Conservation (phyloP, 2,329 filamentous ascomycete species). For the Verticillium longisporum region DNA sequence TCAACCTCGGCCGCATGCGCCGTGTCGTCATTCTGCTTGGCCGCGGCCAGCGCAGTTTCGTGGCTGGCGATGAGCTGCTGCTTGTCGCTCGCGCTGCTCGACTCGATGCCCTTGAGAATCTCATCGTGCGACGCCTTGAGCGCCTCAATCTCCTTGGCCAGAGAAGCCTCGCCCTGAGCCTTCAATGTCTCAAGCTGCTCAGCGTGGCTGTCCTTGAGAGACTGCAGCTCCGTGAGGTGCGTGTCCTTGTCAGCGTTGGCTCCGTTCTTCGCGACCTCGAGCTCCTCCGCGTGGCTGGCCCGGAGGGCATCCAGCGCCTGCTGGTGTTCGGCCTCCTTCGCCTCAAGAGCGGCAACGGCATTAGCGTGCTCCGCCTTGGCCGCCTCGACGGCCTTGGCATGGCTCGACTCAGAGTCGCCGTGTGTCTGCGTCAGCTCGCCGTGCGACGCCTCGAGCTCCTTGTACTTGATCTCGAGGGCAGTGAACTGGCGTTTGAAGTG, state of each 20-base stretch:
- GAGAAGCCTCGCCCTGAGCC: slow-evolving; percentile 29
- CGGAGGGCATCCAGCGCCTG: slow-evolving; percentile 47
- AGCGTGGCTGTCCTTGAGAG: slow-evolving; percentile 47
- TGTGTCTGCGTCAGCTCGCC: slow-evolving; percentile 19
- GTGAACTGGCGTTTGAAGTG: slow-evolving; percentile 59
- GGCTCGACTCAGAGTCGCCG: slow-evolving; percentile 26
- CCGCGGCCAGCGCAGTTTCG: slow-evolving; percentile 20
- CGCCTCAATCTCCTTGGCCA: slow-evolving; percentile 32
- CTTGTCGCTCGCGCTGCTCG: slow-evolving; percentile 30
- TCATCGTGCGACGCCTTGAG: slow-evolving; percentile 37
- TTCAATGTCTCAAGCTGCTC: slow-evolving; percentile 39
- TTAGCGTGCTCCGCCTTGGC: slow-evolving; percentile 35
- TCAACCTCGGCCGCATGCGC: slow-evolving; percentile 28
- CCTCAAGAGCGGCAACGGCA: slow-evolving; percentile 38
- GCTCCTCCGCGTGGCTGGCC: slow-evolving; percentile 50
- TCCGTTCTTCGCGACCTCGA: slow-evolving; percentile 48
- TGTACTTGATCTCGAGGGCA: slow-evolving; percentile 51
- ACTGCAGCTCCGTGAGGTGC: slow-evolving; percentile 42
- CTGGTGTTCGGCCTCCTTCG: slow-evolving; percentile 46
- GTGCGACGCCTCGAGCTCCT: slow-evolving; percentile 35
- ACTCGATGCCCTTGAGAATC: slow-evolving; percentile 33
- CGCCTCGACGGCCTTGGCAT: slow-evolving; percentile 34
- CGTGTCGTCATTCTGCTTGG: slow-evolving; percentile 23
- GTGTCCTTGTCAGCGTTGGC: slow-evolving; percentile 42
- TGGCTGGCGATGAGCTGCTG: slow-evolving; percentile 24